Evolutionary conservation across 2,329 filamentous ascomycete species (phyloP).

Genomic region (Diplodia seriata): DNA sequence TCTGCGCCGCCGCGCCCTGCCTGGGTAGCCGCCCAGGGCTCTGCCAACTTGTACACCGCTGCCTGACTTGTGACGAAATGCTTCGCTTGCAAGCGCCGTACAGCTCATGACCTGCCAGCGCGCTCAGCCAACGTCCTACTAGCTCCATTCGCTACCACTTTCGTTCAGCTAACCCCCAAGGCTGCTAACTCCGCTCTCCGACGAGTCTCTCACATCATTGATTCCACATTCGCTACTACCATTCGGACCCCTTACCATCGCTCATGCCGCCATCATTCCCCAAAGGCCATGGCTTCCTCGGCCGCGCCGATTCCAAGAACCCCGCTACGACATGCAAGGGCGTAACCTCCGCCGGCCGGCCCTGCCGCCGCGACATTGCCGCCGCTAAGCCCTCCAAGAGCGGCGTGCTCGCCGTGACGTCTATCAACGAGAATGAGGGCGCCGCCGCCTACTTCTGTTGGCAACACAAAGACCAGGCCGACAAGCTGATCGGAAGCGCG

Average conservation of each 20-base stretch:
- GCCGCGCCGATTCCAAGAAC: conserved; percentile 82
- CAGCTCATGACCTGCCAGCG: conserved; percentile 16
- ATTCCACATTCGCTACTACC: conserved; percentile 32
- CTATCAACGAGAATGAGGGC: conserved; percentile 61
- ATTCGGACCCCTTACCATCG: conserved; percentile 34
- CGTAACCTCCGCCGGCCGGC: conserved; percentile 79
- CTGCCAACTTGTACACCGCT: conserved; percentile 28
- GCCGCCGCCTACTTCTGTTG: conserved; percentile 80
- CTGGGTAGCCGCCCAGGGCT: conserved; percentile 16
- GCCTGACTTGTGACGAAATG: conserved; percentile 24
- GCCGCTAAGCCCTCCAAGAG: conserved; percentile 50
- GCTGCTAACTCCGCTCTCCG: conserved; percentile 31
- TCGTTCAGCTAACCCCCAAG: conserved; percentile 16
- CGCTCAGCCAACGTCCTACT: not conserved
- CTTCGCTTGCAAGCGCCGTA: conserved; percentile 2
- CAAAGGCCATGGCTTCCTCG: conserved; percentile 2
- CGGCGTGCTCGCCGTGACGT: conserved; percentile 52
- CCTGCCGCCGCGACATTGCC: conserved; percentile 77
- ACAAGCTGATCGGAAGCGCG: conserved; percentile 42
- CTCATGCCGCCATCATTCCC: conserved; percentile 18
- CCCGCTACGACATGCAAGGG: conserved; percentile 86
- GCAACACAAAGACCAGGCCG: conserved; percentile 91
- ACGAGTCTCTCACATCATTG: conserved; percentile 36
- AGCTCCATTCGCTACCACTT: conserved; percentile 1
- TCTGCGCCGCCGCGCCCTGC: conserved; percentile 21